Conservation (phyloP, 768 basidiomycete species). For the Scleroderma bovista region DNA sequence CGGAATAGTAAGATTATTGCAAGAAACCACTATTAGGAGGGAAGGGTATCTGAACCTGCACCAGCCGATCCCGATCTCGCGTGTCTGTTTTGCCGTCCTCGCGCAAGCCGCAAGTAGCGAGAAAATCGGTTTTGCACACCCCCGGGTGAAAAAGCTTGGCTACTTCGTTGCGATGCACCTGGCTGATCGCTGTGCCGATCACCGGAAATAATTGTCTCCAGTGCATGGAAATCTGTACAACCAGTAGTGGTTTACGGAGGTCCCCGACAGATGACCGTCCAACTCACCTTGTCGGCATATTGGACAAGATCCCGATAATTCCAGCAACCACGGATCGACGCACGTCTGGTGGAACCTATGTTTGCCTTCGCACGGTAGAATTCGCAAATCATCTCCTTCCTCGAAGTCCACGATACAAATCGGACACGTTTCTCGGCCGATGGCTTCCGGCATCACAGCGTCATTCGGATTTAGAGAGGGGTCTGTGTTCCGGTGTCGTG, state of each 20-base stretch:
- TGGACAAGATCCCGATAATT: conserved; percentile 87
- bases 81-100: conserved; percentile 39
- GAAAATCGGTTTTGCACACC: conserved; percentile 44
- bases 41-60: too few relatives aligned
- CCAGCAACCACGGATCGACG: conserved; percentile 90
- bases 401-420: conserved; percentile 95
- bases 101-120: conserved; percentile 51
- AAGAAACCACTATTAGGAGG: too few relatives aligned
- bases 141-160: conserved; percentile 8
- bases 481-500: background rate
- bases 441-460: conserved; percentile 49
- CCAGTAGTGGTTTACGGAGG: background rate
- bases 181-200: conserved; percentile 19
- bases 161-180: conserved; percentile 8
- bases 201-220: conserved; percentile 51
- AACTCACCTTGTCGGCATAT: conserved; percentile 81
- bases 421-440: conserved; percentile 84
- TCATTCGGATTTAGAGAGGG: background rate
- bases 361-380: conserved; percentile 87
- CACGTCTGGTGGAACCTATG: conserved; percentile 88
- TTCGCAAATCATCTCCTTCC: conserved; percentile 85
- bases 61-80: background rate
- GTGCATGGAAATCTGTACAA: conserved; percentile 49
- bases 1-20: too few relatives aligned
- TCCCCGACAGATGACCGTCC: background rate